Evolutionary conservation across 805 yeast species (phyloP).

Genomic region (Ogataea angusta): DNA sequence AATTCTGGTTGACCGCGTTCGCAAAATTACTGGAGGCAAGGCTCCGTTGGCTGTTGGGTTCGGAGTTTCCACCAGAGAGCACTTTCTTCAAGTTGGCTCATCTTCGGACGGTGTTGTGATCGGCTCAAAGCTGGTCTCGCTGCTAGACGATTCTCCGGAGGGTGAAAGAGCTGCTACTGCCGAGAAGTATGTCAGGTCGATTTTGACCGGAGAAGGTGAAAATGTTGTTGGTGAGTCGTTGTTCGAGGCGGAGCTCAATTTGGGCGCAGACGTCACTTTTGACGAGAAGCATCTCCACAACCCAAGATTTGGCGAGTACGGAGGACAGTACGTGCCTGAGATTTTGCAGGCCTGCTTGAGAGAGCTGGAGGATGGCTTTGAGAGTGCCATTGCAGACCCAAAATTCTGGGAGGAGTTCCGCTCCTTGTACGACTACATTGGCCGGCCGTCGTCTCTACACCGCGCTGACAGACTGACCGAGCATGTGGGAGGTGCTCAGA

Average conservation of each 20-base stretch:
- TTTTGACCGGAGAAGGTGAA: slow-evolving; percentile 57
- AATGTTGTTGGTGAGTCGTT: slow-evolving; percentile 24
- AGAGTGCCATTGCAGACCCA: slow-evolving; percentile 84
- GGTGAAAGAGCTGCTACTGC: slow-evolving; percentile 65
- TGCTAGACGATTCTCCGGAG: slow-evolving; percentile 59
- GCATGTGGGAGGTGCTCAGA: slow-evolving; percentile 89
- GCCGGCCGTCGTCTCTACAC: slow-evolving; percentile 93
- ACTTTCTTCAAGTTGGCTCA: slow-evolving; percentile 73
- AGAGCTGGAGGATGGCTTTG: slow-evolving; percentile 86
- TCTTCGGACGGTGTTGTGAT: slow-evolving; percentile 94
- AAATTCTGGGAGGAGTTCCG: slow-evolving; percentile 90
- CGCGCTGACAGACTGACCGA: slow-evolving; percentile 87
- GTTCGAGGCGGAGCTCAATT: slow-evolving; percentile 18
- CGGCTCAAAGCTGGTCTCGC: slow-evolving; percentile 78
- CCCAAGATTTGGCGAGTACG: slow-evolving; percentile 89
- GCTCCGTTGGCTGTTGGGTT: slow-evolving; percentile 94
- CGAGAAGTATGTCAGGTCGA: slow-evolving; percentile 60
- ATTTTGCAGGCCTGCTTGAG: slow-evolving; percentile 86
- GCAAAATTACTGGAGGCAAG: slow-evolving; percentile 66
- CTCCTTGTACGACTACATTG: slow-evolving; percentile 84
- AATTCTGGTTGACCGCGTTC: slow-evolving; percentile 68
- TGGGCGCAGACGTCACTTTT: slow-evolving; percentile 31
- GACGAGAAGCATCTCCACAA: slow-evolving; percentile 64
- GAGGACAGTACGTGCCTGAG: slow-evolving; percentile 99
- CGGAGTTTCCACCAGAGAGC: slow-evolving; percentile 94